Evolutionary conservation across 352 stramenopile species (phyloP), one percentile per base, ranked within the genome.

Genomic region (Phytophthora palmivora): DNA sequence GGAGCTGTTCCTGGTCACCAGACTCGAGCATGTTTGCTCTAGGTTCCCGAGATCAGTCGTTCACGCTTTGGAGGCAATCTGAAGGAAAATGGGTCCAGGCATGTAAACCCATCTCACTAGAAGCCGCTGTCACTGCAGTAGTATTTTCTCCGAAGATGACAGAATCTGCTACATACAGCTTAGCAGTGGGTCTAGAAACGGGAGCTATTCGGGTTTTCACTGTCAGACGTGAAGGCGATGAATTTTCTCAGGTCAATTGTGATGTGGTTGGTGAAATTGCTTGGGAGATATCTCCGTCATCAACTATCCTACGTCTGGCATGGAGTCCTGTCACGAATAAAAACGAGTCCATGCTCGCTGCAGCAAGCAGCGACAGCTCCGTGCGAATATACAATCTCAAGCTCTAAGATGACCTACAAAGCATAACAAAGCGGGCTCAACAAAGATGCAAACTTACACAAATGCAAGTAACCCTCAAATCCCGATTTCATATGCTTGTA

Each of bases 1-100:
- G 85, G 85, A 89, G 74, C 50, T 92, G 83, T 38, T 80, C 79
- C 15, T 94, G 85, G 85, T 59, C 82, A 4, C 78, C 82, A 4
- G 76, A 92, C 58, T 87, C 81, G 11, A 47, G 37, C 5, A 38
- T 86, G 19, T 87, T 94, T 43, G 79, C 42, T 8, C 78, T 88
- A 1, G 85, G 79, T 3, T 88, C 85, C 0, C 67, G 85, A 51
- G 85, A 94, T 42, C 82, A 92, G 39, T 84, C 76, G 0, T 55
- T 92, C 24, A 78, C 76, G 1, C 16, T 94, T 11, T 94, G 83
- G 83, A 57, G 45, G 0, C 49, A 57, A 37, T 12, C 7, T 19
- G 36, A n/a, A 19, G 21, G 19, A 0, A 67, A 63, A 15, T 89
- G 76, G 74, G 4, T 6, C 14, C 66, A 58, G 0, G 24, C 48